A percentile compares a stretch with the other conserved stretches of the same genome.
phyloP scores from a whole-genome alignment of 305 asterid species.

The Petunia hybrid region DNA sequence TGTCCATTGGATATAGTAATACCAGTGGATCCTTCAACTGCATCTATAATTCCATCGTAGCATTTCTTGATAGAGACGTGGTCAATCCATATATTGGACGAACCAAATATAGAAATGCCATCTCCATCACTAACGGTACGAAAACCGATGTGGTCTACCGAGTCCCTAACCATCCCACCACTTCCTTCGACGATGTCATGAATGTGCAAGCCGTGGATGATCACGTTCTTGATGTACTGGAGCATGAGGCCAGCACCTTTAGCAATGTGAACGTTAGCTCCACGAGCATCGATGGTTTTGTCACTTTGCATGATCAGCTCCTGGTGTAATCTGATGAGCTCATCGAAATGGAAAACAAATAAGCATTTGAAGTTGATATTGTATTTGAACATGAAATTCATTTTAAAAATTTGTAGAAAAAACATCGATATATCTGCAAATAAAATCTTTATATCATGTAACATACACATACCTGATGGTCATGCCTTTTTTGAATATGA shows the following conservation, averaged over 20 bases:
- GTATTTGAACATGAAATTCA: not conserved
- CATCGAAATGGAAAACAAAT: not conserved
- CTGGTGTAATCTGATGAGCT: slow-evolving; percentile 36
- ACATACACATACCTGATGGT: slow-evolving; percentile 36
- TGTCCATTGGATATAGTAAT: slow-evolving; percentile 63
- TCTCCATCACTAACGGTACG: slow-evolving; percentile 63
- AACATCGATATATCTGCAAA: too few species aligned
- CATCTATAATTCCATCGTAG: slow-evolving; percentile 60
- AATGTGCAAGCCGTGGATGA: slow-evolving; percentile 65
- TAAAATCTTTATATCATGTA: too few species aligned
- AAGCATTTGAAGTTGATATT: not conserved
- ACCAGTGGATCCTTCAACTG: slow-evolving; percentile 56
- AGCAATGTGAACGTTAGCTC: slow-evolving; percentile 54
- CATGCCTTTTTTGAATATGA: slow-evolving; percentile 59
- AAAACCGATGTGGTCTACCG: slow-evolving; percentile 44
- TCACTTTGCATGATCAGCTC: slow-evolving; percentile 64
- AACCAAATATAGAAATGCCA: slow-evolving; percentile 59
- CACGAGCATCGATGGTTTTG: slow-evolving; percentile 76
- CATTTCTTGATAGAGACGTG: slow-evolving; percentile 57
- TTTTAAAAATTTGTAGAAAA: too few species aligned
- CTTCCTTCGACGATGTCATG: slow-evolving; percentile 58
- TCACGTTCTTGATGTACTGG: slow-evolving; percentile 56
- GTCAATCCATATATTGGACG: slow-evolving; percentile 63
- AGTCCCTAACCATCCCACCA: slow-evolving; percentile 50
- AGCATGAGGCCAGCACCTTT: slow-evolving; percentile 65